Evolutionary conservation across 176 grass and related monocot species (phyloP).

Genomic region (Echinochloa phyllopogon): DNA sequence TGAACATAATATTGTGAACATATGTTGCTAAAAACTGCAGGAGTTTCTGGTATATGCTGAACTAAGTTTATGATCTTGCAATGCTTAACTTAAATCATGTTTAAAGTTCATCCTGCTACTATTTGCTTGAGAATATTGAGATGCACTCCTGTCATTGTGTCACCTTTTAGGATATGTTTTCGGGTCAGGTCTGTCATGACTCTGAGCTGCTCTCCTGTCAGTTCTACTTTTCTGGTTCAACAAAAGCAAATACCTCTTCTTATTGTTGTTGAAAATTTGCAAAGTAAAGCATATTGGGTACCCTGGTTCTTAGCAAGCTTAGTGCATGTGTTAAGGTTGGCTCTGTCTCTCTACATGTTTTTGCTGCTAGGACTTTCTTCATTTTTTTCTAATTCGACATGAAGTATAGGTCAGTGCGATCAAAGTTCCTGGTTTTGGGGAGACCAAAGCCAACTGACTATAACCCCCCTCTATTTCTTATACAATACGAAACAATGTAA

Average conservation of each 20-base stretch:
- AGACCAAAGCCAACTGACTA: conserved; percentile 84
- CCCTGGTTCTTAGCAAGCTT: conserved; percentile 92
- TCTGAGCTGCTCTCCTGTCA: neutral
- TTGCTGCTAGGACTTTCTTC: too few relatives aligned
- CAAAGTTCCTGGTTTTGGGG: conserved; percentile 98
- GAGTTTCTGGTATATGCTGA: conserved; percentile 70
- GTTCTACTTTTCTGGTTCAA: conserved; percentile 14
- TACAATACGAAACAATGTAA: too few relatives aligned
- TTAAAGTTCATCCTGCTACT: conserved; percentile 8
- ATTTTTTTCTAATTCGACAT: conserved; percentile 5
- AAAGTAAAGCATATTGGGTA: conserved; percentile 89
- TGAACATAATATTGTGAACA: too few relatives aligned
- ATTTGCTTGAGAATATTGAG: neutral
- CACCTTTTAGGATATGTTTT: neutral
- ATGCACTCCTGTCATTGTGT: neutral
- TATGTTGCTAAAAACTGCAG: too few relatives aligned
- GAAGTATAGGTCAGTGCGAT: conserved; percentile 79
- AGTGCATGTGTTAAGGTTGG: conserved; percentile 76
- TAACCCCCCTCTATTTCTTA: too few relatives aligned
- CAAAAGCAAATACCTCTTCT: conserved; percentile 90
- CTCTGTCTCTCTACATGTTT: conserved; percentile 31
- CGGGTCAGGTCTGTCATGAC: neutral
- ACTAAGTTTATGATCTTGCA: neutral
- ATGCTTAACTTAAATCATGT: conserved; percentile 20
- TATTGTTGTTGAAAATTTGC: conserved; percentile 93